These are phyloP conservation scores for Boletus vinaceobasis DNA, from an alignment of 768 basidiomycete species.

Conservation along the genomic window DNA sequence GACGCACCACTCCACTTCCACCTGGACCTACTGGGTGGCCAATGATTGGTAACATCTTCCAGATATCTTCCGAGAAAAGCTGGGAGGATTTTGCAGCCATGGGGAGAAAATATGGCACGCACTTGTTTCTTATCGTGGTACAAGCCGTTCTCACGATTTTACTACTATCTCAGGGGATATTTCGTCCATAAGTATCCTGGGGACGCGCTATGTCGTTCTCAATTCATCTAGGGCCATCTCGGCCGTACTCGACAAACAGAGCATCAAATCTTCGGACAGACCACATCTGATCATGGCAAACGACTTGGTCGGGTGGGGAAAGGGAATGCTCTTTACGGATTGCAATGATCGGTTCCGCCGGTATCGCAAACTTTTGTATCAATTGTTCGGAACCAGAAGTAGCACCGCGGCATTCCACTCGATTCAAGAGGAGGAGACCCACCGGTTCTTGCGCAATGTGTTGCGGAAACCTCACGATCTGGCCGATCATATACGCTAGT, in stretches of 20 bases:
- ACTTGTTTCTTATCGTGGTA: background rate
- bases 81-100: conserved; percentile 54
- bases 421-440: conserved; percentile 19
- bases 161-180: conserved; percentile 24
- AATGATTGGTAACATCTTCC: conserved; percentile 50
- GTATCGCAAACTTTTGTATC: conserved; percentile 15
- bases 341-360: conserved; percentile 10
- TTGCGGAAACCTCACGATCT: conserved; percentile 13
- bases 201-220: conserved; percentile 48
- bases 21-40: conserved; percentile 31
- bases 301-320: conserved; percentile 19
- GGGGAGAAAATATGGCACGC: conserved; percentile 50
- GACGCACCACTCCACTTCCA: conserved; percentile 3
- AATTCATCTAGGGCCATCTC: conserved; percentile 43
- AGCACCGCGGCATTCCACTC: conserved; percentile 8
- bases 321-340: conserved; percentile 5
- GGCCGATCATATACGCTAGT: conserved; percentile 22
- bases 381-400: conserved; percentile 11
- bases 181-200: conserved; percentile 31
- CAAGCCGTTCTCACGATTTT: conserved; percentile 3
- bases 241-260: conserved; percentile 51
- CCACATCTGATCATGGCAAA: conserved; percentile 14
- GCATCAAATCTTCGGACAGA: conserved; percentile 47
- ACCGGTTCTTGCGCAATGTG: conserved; percentile 15
- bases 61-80: conserved; percentile 47